Evolutionary conservation across 2,329 filamentous ascomycete species (phyloP), one percentile per base, ranked within the genome.

Genomic region (Alternaria hordeiaustralica): DNA sequence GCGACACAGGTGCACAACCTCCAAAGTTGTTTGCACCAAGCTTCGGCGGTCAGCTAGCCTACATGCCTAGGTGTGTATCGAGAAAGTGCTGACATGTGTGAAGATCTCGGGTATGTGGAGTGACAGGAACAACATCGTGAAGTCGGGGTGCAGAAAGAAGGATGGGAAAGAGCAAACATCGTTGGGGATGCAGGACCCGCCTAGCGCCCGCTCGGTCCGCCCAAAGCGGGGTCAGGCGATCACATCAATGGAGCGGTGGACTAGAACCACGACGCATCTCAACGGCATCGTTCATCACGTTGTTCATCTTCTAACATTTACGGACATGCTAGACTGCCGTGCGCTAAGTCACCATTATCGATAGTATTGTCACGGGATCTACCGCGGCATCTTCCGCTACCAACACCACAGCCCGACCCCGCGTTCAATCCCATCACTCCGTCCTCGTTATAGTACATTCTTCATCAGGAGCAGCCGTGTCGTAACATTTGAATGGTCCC

Each of bases 161-260:
- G 20, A 53, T 10, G 13, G 36, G 49, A 53, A 53, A 53, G 49
- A 53, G 49, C 15, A 53, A 53, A 53, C 49, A 53, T 53, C 49
- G 49, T 53, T 53, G 49, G 49, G 28, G 33, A 30, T 36, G 8
- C 18, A n/a, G 49, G 10, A 23, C 9, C 49, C 6, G 18, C 49
- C 36, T 41, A 25, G 49, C 49, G 28, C 30, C 49, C 30, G 49
- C 49, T 36, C 30, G 49, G 49, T 41, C 30, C 49, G 30, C 9
- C 49, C 28, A 51, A 36, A 36, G 49, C 36, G 49, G 49, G 49
- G 13, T 20, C 23, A 33, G 28, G 49, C 49, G n/a, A 41, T 11
- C 28, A 51, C 49, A 51, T 51, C 49, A 41, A 21, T 36, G 28
- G 21, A n/a, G 49, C 49, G 9, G 28, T 33, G 49, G 6, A 36